Evolutionary conservation across 2,329 filamentous ascomycete genomes (phyloP), one percentile per base, ranked within the genome.

Genomic region (Dactylellina haptotyla): DNA sequence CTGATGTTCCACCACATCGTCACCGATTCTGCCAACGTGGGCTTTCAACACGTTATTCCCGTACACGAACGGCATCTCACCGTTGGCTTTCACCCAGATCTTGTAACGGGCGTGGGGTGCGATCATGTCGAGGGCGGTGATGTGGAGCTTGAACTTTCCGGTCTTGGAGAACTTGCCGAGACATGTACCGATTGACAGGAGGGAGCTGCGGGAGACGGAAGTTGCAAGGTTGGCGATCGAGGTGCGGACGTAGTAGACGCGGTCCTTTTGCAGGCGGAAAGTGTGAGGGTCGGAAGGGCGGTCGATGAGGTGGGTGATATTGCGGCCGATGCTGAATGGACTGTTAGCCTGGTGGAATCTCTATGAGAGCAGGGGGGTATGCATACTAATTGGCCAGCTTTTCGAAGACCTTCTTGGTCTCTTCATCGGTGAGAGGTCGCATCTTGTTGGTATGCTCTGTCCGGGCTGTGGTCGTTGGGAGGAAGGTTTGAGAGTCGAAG

Each of bases 31-130:
- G 18, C 92, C 92, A 16, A 95, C 87, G 80, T 93, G 90, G 30
- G 89, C 90, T 81, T 92, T 92, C 77, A 96, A 87, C 58, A 96
- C 85, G 81, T 98, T 93, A 66, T 92, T 91, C 59, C 95, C 95
- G 82, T 98, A 99, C 50, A 99, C 83, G 81, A 96, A 98, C 0
- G 95, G 94, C 93, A 97, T 97, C 79, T 96, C 93, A 77, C 95
- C 95, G 82, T 98, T 98, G 71, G 89, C 87, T 83, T 96, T 96
- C 77, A 99, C 89, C 93, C 93, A 98, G 78, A 98, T 89, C 87
- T 98, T 98, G 83, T 97, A 96, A 71, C 95, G 86, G 46, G 94
- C 94, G 81, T 97, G 92, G 76, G 92, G 90, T 66, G 93, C 91
- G 76, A 99, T 90, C 75, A 97, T 87, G 75, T 93, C 90, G 69